Evolutionary conservation across 768 basidiomycete species (phyloP).

Genomic region (Boletales sp.): DNA sequence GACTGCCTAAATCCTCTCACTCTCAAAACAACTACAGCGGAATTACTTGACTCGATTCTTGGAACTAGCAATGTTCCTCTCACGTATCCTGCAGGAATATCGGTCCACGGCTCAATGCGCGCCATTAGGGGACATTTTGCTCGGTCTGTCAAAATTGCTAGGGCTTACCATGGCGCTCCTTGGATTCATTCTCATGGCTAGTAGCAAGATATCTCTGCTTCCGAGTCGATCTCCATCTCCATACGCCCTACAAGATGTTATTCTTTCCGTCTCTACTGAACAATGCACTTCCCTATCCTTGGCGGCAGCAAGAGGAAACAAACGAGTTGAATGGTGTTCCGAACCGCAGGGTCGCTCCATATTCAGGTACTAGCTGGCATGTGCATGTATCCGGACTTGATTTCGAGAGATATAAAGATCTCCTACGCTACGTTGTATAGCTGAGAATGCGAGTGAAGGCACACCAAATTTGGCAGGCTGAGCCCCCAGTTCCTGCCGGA

Average conservation of each 20-base stretch:
- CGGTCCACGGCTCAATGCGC: conserved; percentile 26
- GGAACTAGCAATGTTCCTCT: conserved; percentile 8
- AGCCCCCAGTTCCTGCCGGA: too few relatives aligned
- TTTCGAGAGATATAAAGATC: too few relatives aligned
- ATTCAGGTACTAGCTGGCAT: too few relatives aligned
- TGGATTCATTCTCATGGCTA: conserved; percentile 24
- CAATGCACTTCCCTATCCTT: too few relatives aligned
- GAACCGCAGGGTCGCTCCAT: too few relatives aligned
- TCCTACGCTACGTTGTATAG: too few relatives aligned
- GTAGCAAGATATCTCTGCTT: not conserved
- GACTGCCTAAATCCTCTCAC: not conserved
- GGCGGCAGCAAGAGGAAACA: too few relatives aligned
- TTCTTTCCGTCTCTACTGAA: too few relatives aligned
- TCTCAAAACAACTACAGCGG: conserved; percentile 18
- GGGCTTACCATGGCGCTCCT: conserved; percentile 13
- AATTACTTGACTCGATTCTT: conserved; percentile 28
- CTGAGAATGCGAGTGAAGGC: too few relatives aligned
- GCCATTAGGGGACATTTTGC: conserved; percentile 20
- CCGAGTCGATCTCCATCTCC: not conserved
- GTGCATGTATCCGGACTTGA: too few relatives aligned
- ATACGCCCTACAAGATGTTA: not conserved
- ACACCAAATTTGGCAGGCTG: too few relatives aligned
- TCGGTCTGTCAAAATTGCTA: conserved; percentile 16
- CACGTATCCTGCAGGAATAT: conserved; percentile 14
- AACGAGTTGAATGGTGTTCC: too few relatives aligned